Percentiles rank a stretch among this genome's conserved stretches.
Evolutionary conservation across 2,329 filamentous ascomycete genomes (phyloP).

Genomic region (Hymenoscyphus albidus): DNA sequence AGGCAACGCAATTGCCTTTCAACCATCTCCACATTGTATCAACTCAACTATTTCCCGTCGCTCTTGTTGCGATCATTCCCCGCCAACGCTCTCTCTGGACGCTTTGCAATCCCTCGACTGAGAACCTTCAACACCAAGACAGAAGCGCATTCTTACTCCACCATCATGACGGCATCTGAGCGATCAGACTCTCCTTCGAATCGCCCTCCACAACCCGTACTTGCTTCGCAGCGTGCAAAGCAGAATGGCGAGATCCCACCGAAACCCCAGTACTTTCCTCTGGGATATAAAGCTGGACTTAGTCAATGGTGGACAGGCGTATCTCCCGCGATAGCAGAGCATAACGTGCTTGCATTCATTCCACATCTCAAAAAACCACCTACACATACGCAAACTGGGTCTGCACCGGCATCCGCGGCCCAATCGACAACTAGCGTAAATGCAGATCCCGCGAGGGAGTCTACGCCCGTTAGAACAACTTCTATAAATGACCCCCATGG

Average conservation of each 20-base stretch:
- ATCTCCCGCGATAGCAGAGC: constrained; percentile 80
- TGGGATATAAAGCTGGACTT: constrained; percentile 88
- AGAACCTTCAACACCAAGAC: constrained; percentile 26
- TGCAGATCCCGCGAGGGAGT: constrained; percentile 38
- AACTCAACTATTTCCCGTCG: constrained; percentile 32
- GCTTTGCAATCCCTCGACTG: constrained; percentile 24
- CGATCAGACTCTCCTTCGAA: constrained; percentile 34
- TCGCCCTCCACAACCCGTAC: constrained; percentile 42
- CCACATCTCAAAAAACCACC: constrained; percentile 75
- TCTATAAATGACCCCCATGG: constrained; percentile 72
- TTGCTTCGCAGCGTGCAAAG: constrained; percentile 45
- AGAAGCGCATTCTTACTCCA: constrained; percentile 24
- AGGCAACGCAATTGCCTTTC: constrained; percentile 27
- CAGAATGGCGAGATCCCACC: constrained; percentile 31
- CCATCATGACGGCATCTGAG: constrained; percentile 34
- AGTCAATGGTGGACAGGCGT: constrained; percentile 91
- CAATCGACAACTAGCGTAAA: constrained; percentile 38
- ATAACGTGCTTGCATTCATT: constrained; percentile 79
- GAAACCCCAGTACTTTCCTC: constrained; percentile 62
- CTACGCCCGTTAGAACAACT: constrained; percentile 41
- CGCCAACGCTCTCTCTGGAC: constrained; percentile 29
- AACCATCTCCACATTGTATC: constrained; percentile 35
- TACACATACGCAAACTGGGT: constrained; percentile 50
- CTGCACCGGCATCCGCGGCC: constrained; percentile 43
- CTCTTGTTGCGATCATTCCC: constrained; percentile 33